Evolutionary conservation across 228 moss, liverwort and hornwort genomes (phyloP).

Genomic region (Sphagnum magellanicum): DNA sequence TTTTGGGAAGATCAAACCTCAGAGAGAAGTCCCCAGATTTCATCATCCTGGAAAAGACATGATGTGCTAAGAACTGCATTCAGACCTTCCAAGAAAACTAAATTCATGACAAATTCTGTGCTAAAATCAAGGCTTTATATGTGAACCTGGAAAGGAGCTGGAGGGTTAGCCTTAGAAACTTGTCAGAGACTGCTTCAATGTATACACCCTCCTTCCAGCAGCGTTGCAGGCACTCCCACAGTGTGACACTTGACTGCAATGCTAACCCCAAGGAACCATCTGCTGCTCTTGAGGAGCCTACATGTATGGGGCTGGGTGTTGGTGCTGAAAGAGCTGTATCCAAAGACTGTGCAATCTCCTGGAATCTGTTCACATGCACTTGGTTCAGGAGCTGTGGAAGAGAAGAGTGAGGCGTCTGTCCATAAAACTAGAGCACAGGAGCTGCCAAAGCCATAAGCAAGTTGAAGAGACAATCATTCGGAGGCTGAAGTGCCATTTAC

Average conservation of each 20-base stretch:
- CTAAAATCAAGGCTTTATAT: too few relatives aligned
- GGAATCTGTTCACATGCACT: constrained; percentile 44
- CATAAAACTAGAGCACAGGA: too few relatives aligned
- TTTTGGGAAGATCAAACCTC: too few relatives aligned
- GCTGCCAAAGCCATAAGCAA: too few relatives aligned
- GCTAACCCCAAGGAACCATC: constrained; percentile 48
- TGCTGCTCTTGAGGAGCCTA: constrained; percentile 17
- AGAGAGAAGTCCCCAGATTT: too few relatives aligned
- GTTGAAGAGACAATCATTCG: too few relatives aligned
- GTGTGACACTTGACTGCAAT: constrained; percentile 66
- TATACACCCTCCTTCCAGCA: constrained; percentile 91
- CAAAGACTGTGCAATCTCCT: constrained; percentile 76
- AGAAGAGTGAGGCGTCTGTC: too few relatives aligned
- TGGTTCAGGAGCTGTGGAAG: neutral
- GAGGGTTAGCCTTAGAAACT: constrained; percentile 72
- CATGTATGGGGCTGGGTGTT: constrained; percentile 21
- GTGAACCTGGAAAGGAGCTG: constrained; percentile 74
- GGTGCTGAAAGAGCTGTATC: constrained; percentile 57
- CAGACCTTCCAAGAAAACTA: too few relatives aligned
- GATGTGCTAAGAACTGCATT: too few relatives aligned
- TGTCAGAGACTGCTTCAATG: constrained; percentile 77
- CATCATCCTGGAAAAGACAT: too few relatives aligned
- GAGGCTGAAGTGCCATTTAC: too few relatives aligned
- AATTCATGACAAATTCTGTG: too few relatives aligned
- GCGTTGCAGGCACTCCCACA: constrained; percentile 84